Evolutionary conservation across 305 asterid species (phyloP), one percentile per base, ranked within the genome.

Genomic region (Withania somnifera): DNA sequence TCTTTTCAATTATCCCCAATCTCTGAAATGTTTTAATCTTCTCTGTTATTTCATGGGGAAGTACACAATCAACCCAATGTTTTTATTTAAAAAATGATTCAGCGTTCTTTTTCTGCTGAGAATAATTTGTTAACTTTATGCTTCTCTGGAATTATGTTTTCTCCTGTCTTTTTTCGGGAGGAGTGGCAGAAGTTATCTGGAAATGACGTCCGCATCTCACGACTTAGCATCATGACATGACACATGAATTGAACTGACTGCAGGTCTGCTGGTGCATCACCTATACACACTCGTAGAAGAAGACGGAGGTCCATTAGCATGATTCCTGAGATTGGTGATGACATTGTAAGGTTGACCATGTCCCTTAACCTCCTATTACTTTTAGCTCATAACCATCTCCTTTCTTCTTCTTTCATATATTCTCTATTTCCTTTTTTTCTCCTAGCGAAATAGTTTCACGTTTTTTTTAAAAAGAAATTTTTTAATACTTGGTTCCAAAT

Each of bases 261-360:
- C 78, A 80, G 78, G 90, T 94, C 98, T 69, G 98, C 91, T 82
- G 97, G 97, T 78, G 91, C 97, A 83, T 94, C 98, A 86, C 97
- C 98, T 36, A 77, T 89, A 77, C 91, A 89, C 83, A 84, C 93
- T 63, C 91, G 92, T 83, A 93, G 97, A 88, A 90, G 97, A 87
- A 88, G 97, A 84, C 88, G 94, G 34, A 95, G 93, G 9, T 89
- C 94, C 86, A 82, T 89, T 80, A 93, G 98, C 90, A 84, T 94
- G 93, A 87, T 92, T 88, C 97, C 98, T 8, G 98, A 94, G 92
- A 93, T 94, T 84, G 93, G 98, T 61, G 98, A 94, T 83, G 97
- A 94, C 86, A 92, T 91, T 83, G 97, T 93, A 85, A 94, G 97
- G 97, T 94, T 88, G 91, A 85, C 80, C 82, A 64, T 53, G 78